Evolutionary conservation across 2,329 filamentous ascomycete genomes (phyloP), one percentile per base, ranked within the genome.

Genomic region (Penicillium sp.): DNA sequence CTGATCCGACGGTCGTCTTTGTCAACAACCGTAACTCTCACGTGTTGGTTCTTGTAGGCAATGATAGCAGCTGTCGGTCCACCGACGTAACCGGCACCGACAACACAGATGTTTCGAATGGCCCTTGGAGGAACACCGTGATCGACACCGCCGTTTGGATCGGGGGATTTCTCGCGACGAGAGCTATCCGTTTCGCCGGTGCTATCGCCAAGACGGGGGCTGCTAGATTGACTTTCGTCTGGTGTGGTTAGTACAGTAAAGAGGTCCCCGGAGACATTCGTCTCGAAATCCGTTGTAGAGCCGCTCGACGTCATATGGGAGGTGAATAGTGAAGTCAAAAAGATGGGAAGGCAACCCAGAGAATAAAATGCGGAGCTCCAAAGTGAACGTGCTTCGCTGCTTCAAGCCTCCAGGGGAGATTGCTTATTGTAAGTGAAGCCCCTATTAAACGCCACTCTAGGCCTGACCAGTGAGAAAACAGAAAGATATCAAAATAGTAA

Each of bases 11-110:
- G 48, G 18, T 55, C 50, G 41, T 68, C 58, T 5, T 51, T 50
- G 43, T 67, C 65, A 11, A 63, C 63, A 1, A 68, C 56, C n/a
- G 53, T 58, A 38, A 68, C 63, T 40, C 60, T 57, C 4, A 68
- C 54, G 3, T 58, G 53, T 1, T 63, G 63, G 28, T 66, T 67
- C n/a, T 61, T 57, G 3, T 56, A 55, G 2, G 65, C 65, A 13
- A 68, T 56, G 2, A 66, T 51, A 4, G 63, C 51, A 7, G 55
- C 65, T 1, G 63, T 62, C 22, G 63, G 48, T 2, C 58, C 63
- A 18, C 64, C 64, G 16, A 63, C 58, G 48, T 62, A 60, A 22
- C 64, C 62, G 10, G 64, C 62, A 4, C 63, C 61, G 11, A 66
- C 53, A 28, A 63, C 57, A 46, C 62, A 67, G 5, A 60, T 60